A percentile compares a stretch with the other conserved stretches of the same genome.
phyloP scores from a whole-genome alignment of 164 flowering plant species.

The Umbilicus rupestris region DNA sequence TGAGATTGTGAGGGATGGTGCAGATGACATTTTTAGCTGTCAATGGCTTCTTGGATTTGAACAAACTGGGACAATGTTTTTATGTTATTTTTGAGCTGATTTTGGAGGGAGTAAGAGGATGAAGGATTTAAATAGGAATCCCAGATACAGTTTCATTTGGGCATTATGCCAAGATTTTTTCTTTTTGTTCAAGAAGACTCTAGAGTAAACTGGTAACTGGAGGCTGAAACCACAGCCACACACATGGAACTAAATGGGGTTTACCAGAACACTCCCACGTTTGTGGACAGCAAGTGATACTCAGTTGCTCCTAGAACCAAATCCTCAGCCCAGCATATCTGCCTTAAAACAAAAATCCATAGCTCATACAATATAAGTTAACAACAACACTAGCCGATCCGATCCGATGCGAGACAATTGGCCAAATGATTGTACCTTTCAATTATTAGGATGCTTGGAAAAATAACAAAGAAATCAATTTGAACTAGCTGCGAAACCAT shows the following conservation, averaged over 20 bases:
- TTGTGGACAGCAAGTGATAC: not conserved
- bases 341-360: too few species aligned
- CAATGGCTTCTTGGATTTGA: not conserved
- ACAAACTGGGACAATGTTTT: not conserved
- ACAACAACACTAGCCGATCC: too few species aligned
- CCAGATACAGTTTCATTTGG: not conserved
- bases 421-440: too few species aligned
- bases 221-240: not conserved
- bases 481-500: too few species aligned
- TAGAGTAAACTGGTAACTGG: not conserved
- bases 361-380: too few species aligned
- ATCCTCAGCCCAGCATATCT: too few species aligned
- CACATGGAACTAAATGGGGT: not conserved
- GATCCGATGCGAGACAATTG: too few species aligned
- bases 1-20: not conserved
- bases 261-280: not conserved
- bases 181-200: not conserved
- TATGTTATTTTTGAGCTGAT: not conserved
- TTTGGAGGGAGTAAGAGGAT: not conserved
- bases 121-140: slow-evolving; percentile 1
- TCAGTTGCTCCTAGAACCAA: not conserved
- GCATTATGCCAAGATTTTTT: not conserved
- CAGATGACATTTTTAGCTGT: not conserved
- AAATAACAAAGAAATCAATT: too few species aligned
- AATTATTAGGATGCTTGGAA: too few species aligned